Evolutionary conservation across 75 land plant genomes (phyloP).

Genomic region (Pinus tabuliformis): DNA sequence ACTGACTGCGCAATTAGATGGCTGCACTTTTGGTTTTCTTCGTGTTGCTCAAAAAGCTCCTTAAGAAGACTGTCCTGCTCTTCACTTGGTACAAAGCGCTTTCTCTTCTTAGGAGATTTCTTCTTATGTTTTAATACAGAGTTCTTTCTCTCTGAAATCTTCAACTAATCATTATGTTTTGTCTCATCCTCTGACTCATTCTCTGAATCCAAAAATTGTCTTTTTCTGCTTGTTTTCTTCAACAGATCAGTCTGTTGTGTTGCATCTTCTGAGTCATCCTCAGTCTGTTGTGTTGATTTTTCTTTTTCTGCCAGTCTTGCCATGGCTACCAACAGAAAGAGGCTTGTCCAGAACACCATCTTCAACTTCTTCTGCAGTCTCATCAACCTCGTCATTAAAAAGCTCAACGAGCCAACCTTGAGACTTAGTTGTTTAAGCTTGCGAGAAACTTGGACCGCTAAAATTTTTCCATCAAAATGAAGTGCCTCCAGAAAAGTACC

Average conservation of each 20-base stretch:
- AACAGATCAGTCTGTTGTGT: no score
- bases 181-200: background rate
- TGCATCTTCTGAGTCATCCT: no score
- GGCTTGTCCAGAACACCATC: background rate
- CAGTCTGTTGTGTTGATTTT: background rate
- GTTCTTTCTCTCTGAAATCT: no score
- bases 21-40: no score
- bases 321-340: background rate
- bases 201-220: constrained; percentile 4
- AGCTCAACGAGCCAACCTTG: constrained; percentile 12
- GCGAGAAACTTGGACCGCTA: constrained; percentile 52
- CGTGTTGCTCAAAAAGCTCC: no score
- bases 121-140: no score
- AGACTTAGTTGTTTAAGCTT: constrained; percentile 65
- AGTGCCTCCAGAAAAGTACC: constrained; percentile 78
- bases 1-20: no score
- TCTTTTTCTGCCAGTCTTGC: constrained; percentile 10
- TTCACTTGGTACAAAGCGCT: no score
- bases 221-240: constrained; percentile 7
- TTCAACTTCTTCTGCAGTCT: constrained; percentile 1
- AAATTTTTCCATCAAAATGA: constrained; percentile 46
- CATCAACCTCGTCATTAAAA: constrained; percentile 5
- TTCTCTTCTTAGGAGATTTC: no score
- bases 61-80: no score
- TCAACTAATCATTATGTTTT: no score